Percentiles rank a stretch among this genome's conserved stretches.
phyloP scores from a whole-genome alignment of 176 grass and related monocot genomes.

The Phoenix roebelenii region DNA sequence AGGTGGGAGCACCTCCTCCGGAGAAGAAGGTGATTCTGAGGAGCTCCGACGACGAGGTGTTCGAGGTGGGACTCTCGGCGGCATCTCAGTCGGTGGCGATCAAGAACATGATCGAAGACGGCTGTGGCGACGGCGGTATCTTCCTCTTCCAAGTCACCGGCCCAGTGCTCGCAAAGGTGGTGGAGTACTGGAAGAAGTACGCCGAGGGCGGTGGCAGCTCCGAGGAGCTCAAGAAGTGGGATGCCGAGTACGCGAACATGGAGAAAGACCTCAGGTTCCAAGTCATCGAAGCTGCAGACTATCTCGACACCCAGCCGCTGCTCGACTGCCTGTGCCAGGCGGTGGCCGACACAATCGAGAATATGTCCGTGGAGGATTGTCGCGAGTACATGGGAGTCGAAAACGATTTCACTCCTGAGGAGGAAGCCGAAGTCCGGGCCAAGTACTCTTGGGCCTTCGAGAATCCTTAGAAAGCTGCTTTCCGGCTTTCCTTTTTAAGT shows the following conservation, averaged over 20 bases:
- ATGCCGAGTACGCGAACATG: background rate
- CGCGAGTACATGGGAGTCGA: background rate
- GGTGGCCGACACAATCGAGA: background rate
- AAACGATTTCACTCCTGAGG: background rate
- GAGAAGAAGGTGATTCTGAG: background rate
- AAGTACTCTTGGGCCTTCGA: background rate
- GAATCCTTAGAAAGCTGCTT: background rate
- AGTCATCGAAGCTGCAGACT: background rate
- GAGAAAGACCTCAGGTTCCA: background rate
- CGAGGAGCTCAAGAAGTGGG: too few relatives aligned
- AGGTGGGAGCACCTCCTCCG: too few relatives aligned
- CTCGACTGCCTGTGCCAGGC: background rate
- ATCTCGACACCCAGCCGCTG: background rate
- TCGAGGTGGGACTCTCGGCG: background rate
- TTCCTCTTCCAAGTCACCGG: background rate
- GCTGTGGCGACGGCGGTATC: background rate
- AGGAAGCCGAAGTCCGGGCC: background rate
- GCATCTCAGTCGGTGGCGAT: conserved; percentile 7
- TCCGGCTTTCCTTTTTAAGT: too few relatives aligned
- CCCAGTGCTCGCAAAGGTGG: background rate
- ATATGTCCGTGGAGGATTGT: background rate
- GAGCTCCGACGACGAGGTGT: background rate
- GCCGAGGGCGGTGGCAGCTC: too few relatives aligned
- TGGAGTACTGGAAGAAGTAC: conserved; percentile 14
- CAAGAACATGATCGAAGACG: background rate